phyloP scores from a whole-genome alignment of 805 yeast genomes.

The Pichia manshurica region DNA sequence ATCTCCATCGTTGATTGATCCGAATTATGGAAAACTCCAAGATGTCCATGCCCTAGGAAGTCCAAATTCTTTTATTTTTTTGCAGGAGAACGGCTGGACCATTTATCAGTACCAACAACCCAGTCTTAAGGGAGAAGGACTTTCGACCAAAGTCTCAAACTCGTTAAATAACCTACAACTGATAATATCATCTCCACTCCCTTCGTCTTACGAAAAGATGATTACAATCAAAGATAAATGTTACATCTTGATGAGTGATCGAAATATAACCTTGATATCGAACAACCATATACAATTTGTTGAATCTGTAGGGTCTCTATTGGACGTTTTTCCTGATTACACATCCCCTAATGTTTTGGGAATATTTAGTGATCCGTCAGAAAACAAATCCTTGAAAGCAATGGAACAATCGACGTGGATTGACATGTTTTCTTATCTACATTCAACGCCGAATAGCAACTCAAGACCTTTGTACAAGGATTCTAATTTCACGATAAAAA shows the following conservation, averaged over 20 bases:
- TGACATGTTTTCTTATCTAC: background rate
- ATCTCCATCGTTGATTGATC: constrained; percentile 6
- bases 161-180: constrained; percentile 12
- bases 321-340: constrained; percentile 1
- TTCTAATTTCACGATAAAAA: constrained; percentile 4
- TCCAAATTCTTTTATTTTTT: constrained; percentile 18
- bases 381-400: background rate
- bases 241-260: constrained; percentile 19
- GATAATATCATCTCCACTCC: constrained; percentile 23
- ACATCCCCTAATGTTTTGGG: constrained; percentile 1
- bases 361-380: constrained; percentile 5
- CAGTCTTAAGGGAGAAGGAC: background rate
- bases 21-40: constrained; percentile 19
- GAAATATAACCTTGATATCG: constrained; percentile 17
- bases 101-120: constrained; percentile 19
- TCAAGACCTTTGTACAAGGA: constrained; percentile 2
- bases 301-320: background rate
- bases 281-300: constrained; percentile 12
- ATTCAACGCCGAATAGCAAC: background rate
- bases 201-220: constrained; percentile 17
- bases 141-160: constrained; percentile 3
- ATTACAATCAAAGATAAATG: constrained; percentile 13
- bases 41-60: constrained; percentile 12
- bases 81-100: constrained; percentile 30
- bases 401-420: background rate